phyloP scores from a whole-genome alignment of 306 rosid genomes.

The Heteromeles arbutifolia region DNA sequence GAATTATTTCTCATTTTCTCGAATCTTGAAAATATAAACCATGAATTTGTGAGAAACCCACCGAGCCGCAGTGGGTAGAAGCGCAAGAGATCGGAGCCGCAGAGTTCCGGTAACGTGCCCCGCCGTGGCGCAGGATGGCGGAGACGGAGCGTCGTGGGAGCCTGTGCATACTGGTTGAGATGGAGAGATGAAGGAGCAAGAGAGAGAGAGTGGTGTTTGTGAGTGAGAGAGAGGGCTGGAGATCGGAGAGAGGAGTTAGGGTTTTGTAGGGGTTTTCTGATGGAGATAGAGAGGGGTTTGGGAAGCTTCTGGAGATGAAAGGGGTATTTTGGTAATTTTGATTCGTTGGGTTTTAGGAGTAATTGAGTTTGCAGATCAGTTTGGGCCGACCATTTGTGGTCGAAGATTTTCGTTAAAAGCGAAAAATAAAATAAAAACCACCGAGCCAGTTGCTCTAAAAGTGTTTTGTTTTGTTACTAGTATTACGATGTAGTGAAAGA shows the following conservation, averaged over 20 bases:
- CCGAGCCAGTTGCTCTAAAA: no score
- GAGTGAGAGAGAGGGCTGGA: not conserved
- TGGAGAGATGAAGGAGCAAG: not conserved
- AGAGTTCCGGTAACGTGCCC: slow-evolving; percentile 26
- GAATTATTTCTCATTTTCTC: not conserved
- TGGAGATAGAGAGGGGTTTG: slow-evolving; percentile 7
- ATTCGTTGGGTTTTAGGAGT: not conserved
- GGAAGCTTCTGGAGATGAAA: slow-evolving; percentile 62
- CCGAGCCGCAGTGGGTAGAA: slow-evolving; percentile 28
- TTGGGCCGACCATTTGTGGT: not conserved
- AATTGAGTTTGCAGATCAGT: not conserved
- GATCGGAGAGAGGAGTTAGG: slow-evolving; percentile 23
- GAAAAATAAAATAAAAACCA: not conserved
- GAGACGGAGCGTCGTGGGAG: slow-evolving; percentile 64
- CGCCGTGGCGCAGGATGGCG: slow-evolving; percentile 46
- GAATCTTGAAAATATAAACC: not conserved
- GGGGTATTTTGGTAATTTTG: not conserved
- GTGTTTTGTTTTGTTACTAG: no score
- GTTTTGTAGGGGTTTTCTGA: slow-evolving; percentile 53
- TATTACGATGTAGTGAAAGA: not conserved
- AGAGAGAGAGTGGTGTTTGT: not conserved
- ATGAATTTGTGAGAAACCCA: not conserved
- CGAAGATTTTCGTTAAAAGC: no score
- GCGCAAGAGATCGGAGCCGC: slow-evolving; percentile 37
- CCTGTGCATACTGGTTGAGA: slow-evolving; percentile 47